Conservation (phyloP, 1,284 basidiomycete species). For the Trametes polyzona region DNA sequence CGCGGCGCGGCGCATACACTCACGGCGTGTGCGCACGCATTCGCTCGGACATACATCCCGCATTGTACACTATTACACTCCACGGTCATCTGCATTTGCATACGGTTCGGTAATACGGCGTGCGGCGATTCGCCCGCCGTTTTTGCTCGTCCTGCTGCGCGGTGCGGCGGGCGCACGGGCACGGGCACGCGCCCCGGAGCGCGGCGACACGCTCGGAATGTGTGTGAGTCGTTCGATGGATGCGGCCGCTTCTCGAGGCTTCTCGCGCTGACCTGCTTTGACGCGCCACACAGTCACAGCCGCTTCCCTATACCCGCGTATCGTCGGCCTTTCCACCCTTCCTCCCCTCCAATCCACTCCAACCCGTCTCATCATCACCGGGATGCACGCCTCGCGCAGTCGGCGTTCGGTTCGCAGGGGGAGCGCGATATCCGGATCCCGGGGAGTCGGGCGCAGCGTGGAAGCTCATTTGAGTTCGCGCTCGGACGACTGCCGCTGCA, state of each 20-base stretch:
- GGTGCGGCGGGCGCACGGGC: background rate
- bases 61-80: slow-evolving; percentile 24
- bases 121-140: background rate
- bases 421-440: background rate
- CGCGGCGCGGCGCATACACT: background rate
- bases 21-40: background rate
- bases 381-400: too few species aligned
- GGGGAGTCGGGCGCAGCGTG: background rate
- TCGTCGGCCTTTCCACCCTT: background rate
- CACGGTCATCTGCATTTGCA: background rate
- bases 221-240: slow-evolving; percentile 23
- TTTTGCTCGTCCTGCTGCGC: background rate
- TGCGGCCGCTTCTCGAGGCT: slow-evolving; percentile 23
- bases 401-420: too few species aligned
- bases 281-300: slow-evolving; percentile 18
- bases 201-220: background rate
- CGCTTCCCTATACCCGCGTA: slow-evolving; percentile 2
- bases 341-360: background rate
- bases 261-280: slow-evolving; percentile 23
- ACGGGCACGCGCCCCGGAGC: background rate
- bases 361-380: too few species aligned
- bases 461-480: too few species aligned
- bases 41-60: slow-evolving; percentile 10
- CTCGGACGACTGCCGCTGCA: too few species aligned
- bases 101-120: background rate